These are phyloP conservation scores for Backusella sp. DNA, from an alignment of 192 early-diverging fungal species.

Conservation along the genomic window DNA sequence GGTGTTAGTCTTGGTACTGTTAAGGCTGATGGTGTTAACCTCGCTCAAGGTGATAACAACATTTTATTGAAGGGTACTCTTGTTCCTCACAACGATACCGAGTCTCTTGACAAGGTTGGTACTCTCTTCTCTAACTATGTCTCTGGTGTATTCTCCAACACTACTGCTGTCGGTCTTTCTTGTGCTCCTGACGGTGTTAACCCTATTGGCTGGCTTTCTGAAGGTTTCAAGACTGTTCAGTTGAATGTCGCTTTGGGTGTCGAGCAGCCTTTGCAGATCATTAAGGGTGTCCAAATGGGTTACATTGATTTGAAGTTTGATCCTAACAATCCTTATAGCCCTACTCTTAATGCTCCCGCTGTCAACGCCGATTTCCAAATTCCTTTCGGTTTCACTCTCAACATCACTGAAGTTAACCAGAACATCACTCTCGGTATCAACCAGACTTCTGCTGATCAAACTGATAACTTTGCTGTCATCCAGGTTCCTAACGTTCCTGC, in stretches of 20 bases:
- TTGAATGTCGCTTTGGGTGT: slow-evolving; percentile 50
- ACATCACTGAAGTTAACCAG: slow-evolving; percentile 52
- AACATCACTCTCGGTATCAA: slow-evolving; percentile 45
- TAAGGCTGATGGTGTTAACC: slow-evolving; percentile 37
- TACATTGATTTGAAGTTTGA: slow-evolving; percentile 55
- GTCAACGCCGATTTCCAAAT: slow-evolving; percentile 53
- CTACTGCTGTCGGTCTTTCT: slow-evolving; percentile 48
- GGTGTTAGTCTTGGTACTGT: slow-evolving; percentile 49
- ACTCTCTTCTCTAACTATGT: slow-evolving; percentile 55
- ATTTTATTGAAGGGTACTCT: slow-evolving; percentile 55
- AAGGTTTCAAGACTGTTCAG: slow-evolving; percentile 49
- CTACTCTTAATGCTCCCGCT: slow-evolving; percentile 41
- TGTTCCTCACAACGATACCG: slow-evolving; percentile 46
- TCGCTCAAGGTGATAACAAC: slow-evolving; percentile 39
- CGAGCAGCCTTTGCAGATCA: slow-evolving; percentile 45
- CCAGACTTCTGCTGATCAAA: slow-evolving; percentile 27
- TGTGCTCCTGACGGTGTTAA: slow-evolving; percentile 50
- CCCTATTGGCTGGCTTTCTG: slow-evolving; percentile 46
- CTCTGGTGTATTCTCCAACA: slow-evolving; percentile 43
- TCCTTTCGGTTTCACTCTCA: slow-evolving; percentile 63
- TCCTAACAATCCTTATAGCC: slow-evolving; percentile 45
- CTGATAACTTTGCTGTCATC: slow-evolving; percentile 26
- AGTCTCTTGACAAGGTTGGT: slow-evolving; percentile 44
- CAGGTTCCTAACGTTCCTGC: slow-evolving; percentile 29
- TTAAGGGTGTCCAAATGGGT: slow-evolving; percentile 50